Evolutionary conservation across 371 early-diverging fungal species (phyloP), one percentile per base, ranked within the genome.

Genomic region (Mortierella sp.): DNA sequence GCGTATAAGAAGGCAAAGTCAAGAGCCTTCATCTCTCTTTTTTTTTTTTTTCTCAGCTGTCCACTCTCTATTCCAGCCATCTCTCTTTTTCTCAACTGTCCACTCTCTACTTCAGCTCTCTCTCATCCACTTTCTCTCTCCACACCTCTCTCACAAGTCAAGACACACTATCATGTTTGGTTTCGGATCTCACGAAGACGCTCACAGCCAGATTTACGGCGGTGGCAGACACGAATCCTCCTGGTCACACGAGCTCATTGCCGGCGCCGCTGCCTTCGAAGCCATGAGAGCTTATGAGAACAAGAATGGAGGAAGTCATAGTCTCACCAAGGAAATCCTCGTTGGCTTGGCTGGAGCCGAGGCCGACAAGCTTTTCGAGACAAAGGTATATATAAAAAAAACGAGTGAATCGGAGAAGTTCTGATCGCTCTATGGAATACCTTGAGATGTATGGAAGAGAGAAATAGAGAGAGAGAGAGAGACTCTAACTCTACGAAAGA

Each of bases 201-300:
- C 80, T 23, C 81, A 83, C 71, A 69, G 72, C 18, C 53, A 70
- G 14, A 69, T 81, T 52, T 51, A 60, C 45, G 19, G 46, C 45
- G 62, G n/a, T 1, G 64, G 70, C 37, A 28, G 70, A 30, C 83
- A 85, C 72, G 70, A 85, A 76, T 60, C 70, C 53, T 37, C 43
- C 53, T 72, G 81, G 74, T 64, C 82, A 57, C 86, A 88, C 55
- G 86, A 89, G 66, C 60, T 89, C 28, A 81, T 89, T 60, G 90
- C 87, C 43, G 90, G 87, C 55, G 90, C 90, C 29, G 90, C 85
- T 51, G 88, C 86, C n/a, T 87, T 84, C 46, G 85, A 86, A 30
- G 90, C 90, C 26, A 84, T 87, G 51, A 83, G 81, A 60, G 43
- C 72, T n/a, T 82, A 81, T 68, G 87, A 88, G 68, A 62, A 77